Conservation (phyloP, 2,329 filamentous ascomycete species). For the Alternaria arbusti region DNA sequence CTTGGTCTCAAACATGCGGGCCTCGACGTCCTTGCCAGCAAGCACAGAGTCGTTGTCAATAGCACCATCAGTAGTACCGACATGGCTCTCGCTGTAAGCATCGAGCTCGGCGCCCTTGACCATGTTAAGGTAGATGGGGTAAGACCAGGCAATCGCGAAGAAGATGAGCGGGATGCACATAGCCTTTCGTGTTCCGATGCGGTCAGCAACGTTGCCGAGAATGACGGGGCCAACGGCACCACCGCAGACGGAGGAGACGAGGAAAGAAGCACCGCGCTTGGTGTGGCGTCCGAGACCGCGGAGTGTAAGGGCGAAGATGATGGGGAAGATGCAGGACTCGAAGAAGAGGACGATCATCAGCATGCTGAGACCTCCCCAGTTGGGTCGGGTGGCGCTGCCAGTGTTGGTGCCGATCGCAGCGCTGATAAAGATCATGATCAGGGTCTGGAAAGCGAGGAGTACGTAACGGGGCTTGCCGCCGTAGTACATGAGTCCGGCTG, state of each 20-base stretch:
- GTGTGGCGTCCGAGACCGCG: constrained; percentile 49
- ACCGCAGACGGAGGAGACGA: constrained; percentile 46
- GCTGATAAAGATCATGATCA: constrained; percentile 47
- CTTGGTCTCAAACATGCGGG: constrained; percentile 24
- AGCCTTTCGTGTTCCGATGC: constrained; percentile 40
- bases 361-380: constrained; percentile 48
- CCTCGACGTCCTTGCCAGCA: constrained; percentile 34
- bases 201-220: constrained; percentile 45
- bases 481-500: constrained; percentile 46
- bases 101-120: constrained; percentile 45
- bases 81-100: constrained; percentile 42
- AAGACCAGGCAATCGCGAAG: constrained; percentile 45
- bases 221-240: constrained; percentile 47
- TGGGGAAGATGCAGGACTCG: constrained; percentile 49
- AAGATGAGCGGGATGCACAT: constrained; percentile 47
- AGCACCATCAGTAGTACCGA: constrained; percentile 32
- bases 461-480: constrained; percentile 46
- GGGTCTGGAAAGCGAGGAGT: constrained; percentile 44
- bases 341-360: constrained; percentile 50
- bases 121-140: constrained; percentile 47
- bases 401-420: constrained; percentile 43
- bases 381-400: constrained; percentile 31
- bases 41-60: constrained; percentile 35
- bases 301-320: constrained; percentile 47
- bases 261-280: constrained; percentile 48